A percentile compares a stretch with the other conserved stretches of the same genome.
phyloP scores from a whole-genome alignment of 208 protist species.

The Plasmodiophora brassicae region DNA sequence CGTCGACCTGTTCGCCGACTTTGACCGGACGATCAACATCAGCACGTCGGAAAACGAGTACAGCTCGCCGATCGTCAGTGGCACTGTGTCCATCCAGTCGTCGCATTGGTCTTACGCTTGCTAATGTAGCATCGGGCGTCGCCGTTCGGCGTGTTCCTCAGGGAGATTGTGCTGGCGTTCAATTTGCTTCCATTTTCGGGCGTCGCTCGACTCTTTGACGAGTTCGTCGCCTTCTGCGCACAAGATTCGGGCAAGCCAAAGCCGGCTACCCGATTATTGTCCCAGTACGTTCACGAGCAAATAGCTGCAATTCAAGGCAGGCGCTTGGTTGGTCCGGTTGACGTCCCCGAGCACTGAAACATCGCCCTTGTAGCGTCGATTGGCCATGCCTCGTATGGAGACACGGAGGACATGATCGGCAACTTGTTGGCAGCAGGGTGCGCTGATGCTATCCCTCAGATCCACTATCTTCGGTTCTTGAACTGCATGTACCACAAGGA shows the following conservation, averaged over 20 bases:
- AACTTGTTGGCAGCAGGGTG: background rate
- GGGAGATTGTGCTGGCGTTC: constrained; percentile 1
- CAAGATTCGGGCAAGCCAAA: too few relatives aligned
- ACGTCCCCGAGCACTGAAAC: too few relatives aligned
- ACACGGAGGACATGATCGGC: background rate
- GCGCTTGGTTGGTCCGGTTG: too few relatives aligned
- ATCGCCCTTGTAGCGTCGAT: background rate
- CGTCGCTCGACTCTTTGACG: background rate
- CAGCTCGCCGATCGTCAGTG: background rate
- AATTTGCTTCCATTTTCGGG: background rate
- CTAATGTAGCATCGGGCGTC: background rate
- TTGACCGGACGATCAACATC: background rate
- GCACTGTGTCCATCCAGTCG: background rate
- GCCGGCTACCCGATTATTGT: too few relatives aligned
- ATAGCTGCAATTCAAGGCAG: too few relatives aligned
- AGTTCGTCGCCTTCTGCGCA: background rate
- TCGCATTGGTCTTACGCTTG: background rate
- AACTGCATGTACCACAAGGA: constrained; percentile 10
- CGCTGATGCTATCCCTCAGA: background rate
- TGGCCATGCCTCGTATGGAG: background rate
- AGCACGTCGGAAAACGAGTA: background rate
- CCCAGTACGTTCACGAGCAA: too few relatives aligned
- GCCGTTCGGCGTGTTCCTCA: background rate
- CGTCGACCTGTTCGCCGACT: background rate
- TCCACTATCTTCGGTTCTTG: background rate